Conservation (phyloP, 495 filamentous ascomycete species). For the Trichocladium antarcticum region DNA sequence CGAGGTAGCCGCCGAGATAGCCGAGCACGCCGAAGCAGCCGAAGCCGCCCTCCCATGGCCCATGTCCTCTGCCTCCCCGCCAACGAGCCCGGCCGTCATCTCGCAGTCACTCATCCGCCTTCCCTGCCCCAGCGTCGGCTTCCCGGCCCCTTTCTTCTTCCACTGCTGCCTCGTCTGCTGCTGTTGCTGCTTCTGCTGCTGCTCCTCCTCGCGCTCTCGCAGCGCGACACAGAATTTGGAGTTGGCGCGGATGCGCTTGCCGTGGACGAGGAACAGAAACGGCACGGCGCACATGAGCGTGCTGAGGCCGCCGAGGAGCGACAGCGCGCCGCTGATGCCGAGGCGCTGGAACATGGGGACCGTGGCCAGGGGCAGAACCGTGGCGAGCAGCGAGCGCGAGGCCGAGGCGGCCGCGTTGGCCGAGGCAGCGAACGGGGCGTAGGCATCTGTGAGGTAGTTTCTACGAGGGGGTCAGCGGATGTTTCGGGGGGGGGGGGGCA, state of each 20-base stretch:
- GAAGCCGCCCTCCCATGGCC: no score
- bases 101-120: no score
- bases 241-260: conserved; percentile 26
- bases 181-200: no score
- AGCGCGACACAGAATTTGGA: conserved; percentile 31
- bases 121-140: no score
- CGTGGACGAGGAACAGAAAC: conserved; percentile 35
- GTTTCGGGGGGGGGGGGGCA: not conserved
- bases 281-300: conserved; percentile 31
- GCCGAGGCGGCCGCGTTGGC: conserved; percentile 56
- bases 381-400: conserved; percentile 50
- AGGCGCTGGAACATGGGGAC: conserved; percentile 30
- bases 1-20: no score
- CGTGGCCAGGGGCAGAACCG: conserved; percentile 44
- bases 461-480: conserved; percentile 30
- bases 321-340: conserved; percentile 29
- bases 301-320: conserved; percentile 30
- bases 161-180: no score
- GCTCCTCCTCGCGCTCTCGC: conserved; percentile 11
- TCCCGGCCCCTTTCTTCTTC: no score
- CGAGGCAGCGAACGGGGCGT: conserved; percentile 59
- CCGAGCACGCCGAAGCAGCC: no score
- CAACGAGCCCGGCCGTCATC: conserved; percentile 23
- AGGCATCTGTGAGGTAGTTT: conserved; percentile 68
- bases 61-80: no score